Percentiles rank a stretch among this genome's conserved stretches.
Conservation (phyloP, 768 basidiomycete species). For the Ramaria rubella region DNA sequence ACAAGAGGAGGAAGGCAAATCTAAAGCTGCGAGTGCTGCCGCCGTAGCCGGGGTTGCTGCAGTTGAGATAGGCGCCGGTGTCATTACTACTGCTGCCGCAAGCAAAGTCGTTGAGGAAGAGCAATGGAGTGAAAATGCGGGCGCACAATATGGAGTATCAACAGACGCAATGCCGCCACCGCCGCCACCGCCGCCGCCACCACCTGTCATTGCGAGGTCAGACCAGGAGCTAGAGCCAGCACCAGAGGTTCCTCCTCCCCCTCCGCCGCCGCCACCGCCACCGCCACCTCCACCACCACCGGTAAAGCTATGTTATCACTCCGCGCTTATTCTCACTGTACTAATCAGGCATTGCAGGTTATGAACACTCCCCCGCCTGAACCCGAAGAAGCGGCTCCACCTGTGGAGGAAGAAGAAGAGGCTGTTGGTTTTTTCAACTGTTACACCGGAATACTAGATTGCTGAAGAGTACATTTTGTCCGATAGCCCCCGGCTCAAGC, state of each 20-base stretch:
- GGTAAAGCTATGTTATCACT: background rate
- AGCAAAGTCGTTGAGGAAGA: conserved; percentile 7
- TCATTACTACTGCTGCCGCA: conserved; percentile 35
- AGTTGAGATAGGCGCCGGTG: conserved; percentile 38
- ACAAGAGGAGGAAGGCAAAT: conserved; percentile 68
- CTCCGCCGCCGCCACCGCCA: conserved; percentile 31
- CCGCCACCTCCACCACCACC: conserved; percentile 3
- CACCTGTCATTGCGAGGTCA: conserved; percentile 20
- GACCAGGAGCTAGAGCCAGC: conserved; percentile 38
- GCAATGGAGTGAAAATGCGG: background rate
- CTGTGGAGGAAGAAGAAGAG: background rate
- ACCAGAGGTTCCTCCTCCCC: conserved; percentile 34
- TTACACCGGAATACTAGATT: background rate
- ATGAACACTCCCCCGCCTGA: background rate
- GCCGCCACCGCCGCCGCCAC: conserved; percentile 30
- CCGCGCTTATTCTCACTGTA: too few species aligned
- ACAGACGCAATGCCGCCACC: conserved; percentile 33
- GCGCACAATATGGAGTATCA: conserved; percentile 8
- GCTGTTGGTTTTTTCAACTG: background rate
- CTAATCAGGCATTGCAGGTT: too few species aligned
- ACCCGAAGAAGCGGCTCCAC: background rate
- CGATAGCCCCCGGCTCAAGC: background rate
- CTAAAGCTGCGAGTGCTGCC: conserved; percentile 48
- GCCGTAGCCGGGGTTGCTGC: conserved; percentile 26
- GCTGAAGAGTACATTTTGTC: background rate